Evolutionary conservation across 2,329 filamentous ascomycete species (phyloP).

Genomic region (Botrytis squamosa): DNA sequence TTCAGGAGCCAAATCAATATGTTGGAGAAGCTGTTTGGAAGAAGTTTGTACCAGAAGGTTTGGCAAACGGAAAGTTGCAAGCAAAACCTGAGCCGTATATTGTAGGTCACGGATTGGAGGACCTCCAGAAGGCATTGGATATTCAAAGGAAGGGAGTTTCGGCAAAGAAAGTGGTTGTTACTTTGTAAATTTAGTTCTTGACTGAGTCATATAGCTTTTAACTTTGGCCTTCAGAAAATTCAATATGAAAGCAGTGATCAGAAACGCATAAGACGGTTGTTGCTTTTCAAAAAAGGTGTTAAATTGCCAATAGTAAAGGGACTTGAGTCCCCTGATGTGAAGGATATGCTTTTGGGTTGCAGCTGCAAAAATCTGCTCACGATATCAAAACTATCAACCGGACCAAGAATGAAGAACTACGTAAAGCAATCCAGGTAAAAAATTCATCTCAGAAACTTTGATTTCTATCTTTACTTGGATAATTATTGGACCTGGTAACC

Average conservation of each 20-base stretch:
- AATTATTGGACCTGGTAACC: no score
- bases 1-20: background rate
- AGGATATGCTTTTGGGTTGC: no score
- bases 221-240: background rate
- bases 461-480: no score
- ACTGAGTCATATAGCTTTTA: background rate
- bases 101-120: background rate
- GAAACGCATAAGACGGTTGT: background rate
- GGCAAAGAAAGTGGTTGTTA: background rate
- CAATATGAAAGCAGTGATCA: background rate
- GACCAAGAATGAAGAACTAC: no score
- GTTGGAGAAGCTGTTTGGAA: background rate
- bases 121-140: background rate
- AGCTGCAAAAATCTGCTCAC: no score
- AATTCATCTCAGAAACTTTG: no score
- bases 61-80: background rate
- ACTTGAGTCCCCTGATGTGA: no score
- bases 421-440: no score
- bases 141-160: background rate
- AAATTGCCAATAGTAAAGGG: no score
- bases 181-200: background rate
- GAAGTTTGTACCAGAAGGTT: background rate
- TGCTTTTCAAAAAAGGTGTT: background rate
- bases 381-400: fast-evolving
- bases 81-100: background rate